A percentile compares a stretch with the other conserved stretches of the same genome.
Evolutionary conservation across 257 asterid genomes (phyloP).

Genomic region (Scutellaria barbata): DNA sequence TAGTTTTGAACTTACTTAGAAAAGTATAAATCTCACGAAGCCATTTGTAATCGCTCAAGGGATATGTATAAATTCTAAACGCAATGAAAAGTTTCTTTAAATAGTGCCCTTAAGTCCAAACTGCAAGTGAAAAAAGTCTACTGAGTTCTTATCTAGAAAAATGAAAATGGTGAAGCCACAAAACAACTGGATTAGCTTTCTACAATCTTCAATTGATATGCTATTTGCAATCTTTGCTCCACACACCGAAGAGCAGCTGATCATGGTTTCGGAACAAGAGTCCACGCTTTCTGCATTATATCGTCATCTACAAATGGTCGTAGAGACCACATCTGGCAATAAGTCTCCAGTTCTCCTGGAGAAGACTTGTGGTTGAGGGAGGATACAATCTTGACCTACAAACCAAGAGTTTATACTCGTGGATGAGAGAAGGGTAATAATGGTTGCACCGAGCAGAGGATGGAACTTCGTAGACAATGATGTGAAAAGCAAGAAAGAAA

Average conservation of each 20-base stretch:
- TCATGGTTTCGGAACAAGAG: constrained; percentile 39
- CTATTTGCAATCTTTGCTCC: not conserved
- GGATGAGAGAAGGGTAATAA: too few relatives aligned
- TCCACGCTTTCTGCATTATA: constrained; percentile 70
- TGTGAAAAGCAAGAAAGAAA: too few relatives aligned
- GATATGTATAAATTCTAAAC: too few relatives aligned
- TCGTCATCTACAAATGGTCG: constrained; percentile 84
- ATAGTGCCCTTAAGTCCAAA: not conserved
- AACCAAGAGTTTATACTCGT: not conserved
- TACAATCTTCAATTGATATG: not conserved
- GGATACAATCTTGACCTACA: constrained; percentile 64
- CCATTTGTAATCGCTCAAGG: too few relatives aligned
- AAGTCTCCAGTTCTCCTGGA: constrained; percentile 72
- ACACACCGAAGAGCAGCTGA: not conserved
- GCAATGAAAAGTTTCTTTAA: not conserved
- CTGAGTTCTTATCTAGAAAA: not conserved
- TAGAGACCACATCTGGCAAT: constrained; percentile 85
- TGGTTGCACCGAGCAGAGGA: too few relatives aligned
- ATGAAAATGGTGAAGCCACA: constrained; percentile 1
- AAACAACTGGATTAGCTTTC: not conserved
- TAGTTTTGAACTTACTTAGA: too few relatives aligned
- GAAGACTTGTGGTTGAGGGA: constrained; percentile 67
- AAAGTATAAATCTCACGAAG: too few relatives aligned
- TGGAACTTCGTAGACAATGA: too few relatives aligned
- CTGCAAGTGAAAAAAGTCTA: not conserved